A percentile compares a stretch with the other conserved stretches of the same genome.
Conservation (phyloP, 768 basidiomycete genomes). For the Coprinopsis marcescibilis region DNA sequence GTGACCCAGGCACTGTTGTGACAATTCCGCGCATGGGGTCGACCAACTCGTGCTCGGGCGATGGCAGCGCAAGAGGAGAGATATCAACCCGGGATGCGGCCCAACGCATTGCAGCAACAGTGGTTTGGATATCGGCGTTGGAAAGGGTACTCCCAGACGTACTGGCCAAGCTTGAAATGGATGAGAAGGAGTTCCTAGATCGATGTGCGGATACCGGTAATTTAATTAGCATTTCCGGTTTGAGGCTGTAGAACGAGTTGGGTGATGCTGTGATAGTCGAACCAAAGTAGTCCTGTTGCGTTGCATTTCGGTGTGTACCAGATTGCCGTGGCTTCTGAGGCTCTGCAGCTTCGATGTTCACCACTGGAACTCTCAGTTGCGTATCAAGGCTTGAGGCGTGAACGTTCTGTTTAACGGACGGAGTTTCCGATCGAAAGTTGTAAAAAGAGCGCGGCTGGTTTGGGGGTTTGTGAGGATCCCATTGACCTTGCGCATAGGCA, state of each 20-base stretch:
- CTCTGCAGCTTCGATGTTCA: not conserved
- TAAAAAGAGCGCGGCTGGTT: slow-evolving; percentile 39
- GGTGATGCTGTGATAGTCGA: not conserved
- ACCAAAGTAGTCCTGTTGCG: not conserved
- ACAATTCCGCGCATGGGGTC: slow-evolving; percentile 83
- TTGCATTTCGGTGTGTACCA: not conserved
- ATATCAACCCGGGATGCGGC: slow-evolving; percentile 81
- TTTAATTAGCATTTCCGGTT: slow-evolving; percentile 14
- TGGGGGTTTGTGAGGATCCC: slow-evolving; percentile 73
- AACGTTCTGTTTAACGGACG: not conserved
- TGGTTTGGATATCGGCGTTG: slow-evolving; percentile 52
- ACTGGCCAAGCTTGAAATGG: slow-evolving; percentile 13
- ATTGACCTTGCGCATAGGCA: slow-evolving; percentile 72
- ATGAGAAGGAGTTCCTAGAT: slow-evolving; percentile 28
- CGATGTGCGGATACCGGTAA: slow-evolving; percentile 26
- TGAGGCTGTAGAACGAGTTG: not conserved
- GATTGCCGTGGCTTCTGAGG: not conserved
- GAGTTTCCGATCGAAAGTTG: not conserved
- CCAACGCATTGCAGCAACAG: slow-evolving; percentile 80
- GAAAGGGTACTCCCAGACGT: slow-evolving; percentile 17
- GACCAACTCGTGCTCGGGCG: slow-evolving; percentile 85
- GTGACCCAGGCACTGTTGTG: slow-evolving; percentile 59
- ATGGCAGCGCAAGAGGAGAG: slow-evolving; percentile 81
- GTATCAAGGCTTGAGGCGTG: too few relatives aligned
- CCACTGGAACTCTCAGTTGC: too few relatives aligned